A percentile compares a stretch with the other conserved stretches of the same genome.
These are phyloP conservation scores for Aspergillus felis DNA, from an alignment of 2,329 filamentous ascomycete species.

Conservation along the genomic window DNA sequence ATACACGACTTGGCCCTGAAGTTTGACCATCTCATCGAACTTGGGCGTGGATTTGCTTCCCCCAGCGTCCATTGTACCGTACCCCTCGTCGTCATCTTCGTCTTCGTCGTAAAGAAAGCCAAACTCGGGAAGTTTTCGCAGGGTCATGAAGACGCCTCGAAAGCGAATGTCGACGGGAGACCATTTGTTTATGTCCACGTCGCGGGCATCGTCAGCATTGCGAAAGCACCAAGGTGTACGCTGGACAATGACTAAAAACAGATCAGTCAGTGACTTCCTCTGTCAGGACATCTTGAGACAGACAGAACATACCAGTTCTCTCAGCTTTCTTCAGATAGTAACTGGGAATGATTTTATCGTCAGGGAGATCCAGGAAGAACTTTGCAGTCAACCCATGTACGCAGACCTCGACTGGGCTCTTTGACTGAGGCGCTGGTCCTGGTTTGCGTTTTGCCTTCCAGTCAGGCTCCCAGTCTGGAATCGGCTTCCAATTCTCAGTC, in stretches of 20 bases:
- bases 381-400: constrained; percentile 21
- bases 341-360: constrained; percentile 19
- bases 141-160: constrained; percentile 20
- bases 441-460: neutral
- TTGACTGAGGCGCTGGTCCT: neutral
- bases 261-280: neutral
- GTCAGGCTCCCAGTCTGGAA: neutral
- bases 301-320: constrained; percentile 11
- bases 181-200: constrained; percentile 18
- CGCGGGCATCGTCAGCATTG: constrained; percentile 11
- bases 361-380: constrained; percentile 16
- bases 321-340: constrained; percentile 18
- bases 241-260: constrained; percentile 12
- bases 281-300: neutral
- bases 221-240: constrained; percentile 23
- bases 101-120: constrained; percentile 18
- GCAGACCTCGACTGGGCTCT: constrained; percentile 6
- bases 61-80: neutral
- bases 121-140: constrained; percentile 16
- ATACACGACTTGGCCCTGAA: constrained; percentile 22
- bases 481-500: neutral
- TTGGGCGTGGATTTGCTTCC: neutral
- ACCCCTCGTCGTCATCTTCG: neutral
- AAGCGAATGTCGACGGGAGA: constrained; percentile 20
- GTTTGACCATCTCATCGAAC: constrained; percentile 7